Base-by-base conservation (phyloP, 331 rosid genomes). In the Pyrus hybrid region DNA sequence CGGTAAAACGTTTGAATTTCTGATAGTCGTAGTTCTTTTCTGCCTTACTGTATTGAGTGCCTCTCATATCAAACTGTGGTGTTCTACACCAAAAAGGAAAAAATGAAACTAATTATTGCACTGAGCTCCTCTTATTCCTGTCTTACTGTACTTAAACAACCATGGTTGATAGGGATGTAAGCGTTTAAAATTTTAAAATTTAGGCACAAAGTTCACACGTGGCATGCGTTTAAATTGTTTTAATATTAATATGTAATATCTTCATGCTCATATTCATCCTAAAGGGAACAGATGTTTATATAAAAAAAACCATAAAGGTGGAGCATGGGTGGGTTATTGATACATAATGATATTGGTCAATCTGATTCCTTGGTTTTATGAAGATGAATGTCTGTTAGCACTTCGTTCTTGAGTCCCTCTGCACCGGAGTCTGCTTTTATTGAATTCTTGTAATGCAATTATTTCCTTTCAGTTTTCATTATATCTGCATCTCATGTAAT, bases 1-100 rank as follows among this genome's bases (percentile, higher is more conserved):
- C 98, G 65, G 98, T 93, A 83, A 70, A 84, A 80, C 30, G 65
- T 63, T 32, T 62, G 68, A 41, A 56, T n/a, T n/a, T 17, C 37
- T 54, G 28, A 35, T 68, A 29, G 29, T 47, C 25, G 10, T 43
- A 7, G 51, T 68, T 70, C 54, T 20, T 45, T 64, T 25, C n/a
- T 68, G 29, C 12, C 25, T 35, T 33, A 72, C 33, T 35, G 47
- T 58, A 32, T 21, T 21, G 47, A 33, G 16, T 72, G 35, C 22
- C 54, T 72, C 29, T 58, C 54, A 3, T n/a, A 21, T 22, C 49
- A 58, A 56, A 14, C 68, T 57, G 13, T 13, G 13, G n/a, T 21
- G 56, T 57, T 45, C 69, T 35, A 8, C 30, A 2, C n/a, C 9
- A 65, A 9, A 4, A 32, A 20, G 8, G 26, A 32, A 4, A 18